A percentile compares a stretch with the other conserved stretches of the same genome.
Conservation (phyloP, 202 grass and related monocot species). For the Alloteropsis angusta region DNA sequence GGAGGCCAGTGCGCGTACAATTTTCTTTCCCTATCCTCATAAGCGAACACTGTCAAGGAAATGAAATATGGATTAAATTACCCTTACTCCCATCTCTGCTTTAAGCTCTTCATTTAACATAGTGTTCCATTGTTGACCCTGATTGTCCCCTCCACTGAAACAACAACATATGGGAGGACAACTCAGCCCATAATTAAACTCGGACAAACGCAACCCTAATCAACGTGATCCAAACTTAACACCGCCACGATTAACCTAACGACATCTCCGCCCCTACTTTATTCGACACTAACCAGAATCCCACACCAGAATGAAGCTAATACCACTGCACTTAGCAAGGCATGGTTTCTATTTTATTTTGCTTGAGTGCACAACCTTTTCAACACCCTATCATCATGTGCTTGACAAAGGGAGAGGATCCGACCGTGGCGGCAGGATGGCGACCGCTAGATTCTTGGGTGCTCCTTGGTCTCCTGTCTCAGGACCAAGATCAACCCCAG, state of each 20-base stretch:
- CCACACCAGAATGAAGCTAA: background rate
- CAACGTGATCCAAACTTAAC: background rate
- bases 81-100: too few relatives aligned
- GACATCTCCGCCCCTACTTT: background rate
- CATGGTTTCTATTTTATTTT: background rate
- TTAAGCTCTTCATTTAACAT: background rate
- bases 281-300: background rate
- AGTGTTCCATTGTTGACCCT: background rate
- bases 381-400: background rate
- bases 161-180: background rate
- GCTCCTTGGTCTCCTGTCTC: slow-evolving; percentile 21
- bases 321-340: background rate
- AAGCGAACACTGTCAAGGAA: background rate
- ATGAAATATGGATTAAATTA: background rate
- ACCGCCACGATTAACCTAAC: background rate
- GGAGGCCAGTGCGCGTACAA: background rate
- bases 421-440: background rate
- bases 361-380: background rate
- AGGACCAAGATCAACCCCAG: slow-evolving; percentile 13
- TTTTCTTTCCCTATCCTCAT: background rate
- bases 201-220: background rate
- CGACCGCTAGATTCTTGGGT: slow-evolving; percentile 2
- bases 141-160: background rate
- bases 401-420: background rate
- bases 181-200: background rate